Evolutionary conservation across 106 monocot genomes (phyloP).

Genomic region (Acorus calamus): DNA sequence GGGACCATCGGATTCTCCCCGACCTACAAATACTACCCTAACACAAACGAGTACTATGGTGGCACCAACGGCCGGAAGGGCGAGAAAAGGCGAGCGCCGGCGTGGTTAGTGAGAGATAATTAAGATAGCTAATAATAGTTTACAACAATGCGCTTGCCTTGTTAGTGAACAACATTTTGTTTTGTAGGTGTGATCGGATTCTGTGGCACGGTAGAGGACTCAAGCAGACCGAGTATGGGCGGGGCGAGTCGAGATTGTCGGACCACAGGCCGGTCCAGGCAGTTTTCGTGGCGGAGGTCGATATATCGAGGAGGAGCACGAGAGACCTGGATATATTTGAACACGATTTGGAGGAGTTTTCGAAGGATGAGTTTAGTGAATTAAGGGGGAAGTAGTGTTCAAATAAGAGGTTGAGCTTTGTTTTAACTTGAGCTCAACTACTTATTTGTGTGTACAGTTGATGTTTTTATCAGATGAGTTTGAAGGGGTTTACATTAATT

Average conservation of each 20-base stretch:
- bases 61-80: conserved; percentile 21
- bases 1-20: conserved; percentile 60
- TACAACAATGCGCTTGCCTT: too few relatives aligned
- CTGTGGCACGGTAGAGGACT: conserved; percentile 52
- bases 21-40: conserved; percentile 74
- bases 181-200: conserved; percentile 63
- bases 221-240: conserved; percentile 37
- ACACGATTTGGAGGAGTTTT: conserved; percentile 2
- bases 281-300: conserved; percentile 28
- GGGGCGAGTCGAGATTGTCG: conserved; percentile 37
- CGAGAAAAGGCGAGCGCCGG: conserved; percentile 53
- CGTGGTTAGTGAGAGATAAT: conserved; percentile 21
- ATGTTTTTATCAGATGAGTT: too few relatives aligned
- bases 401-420: too few relatives aligned
- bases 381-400: too few relatives aligned
- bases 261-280: conserved; percentile 59
- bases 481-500: too few relatives aligned
- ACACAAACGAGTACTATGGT: conserved; percentile 66
- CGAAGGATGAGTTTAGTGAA: not conserved
- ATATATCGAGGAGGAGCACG: conserved; percentile 7
- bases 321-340: conserved; percentile 1
- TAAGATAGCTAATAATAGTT: too few relatives aligned
- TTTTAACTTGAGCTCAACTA: too few relatives aligned
- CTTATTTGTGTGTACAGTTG: too few relatives aligned
- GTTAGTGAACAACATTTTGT: not conserved